phyloP scores from a whole-genome alignment of 139 green algal genomes.

The Tetraselmis striata region DNA sequence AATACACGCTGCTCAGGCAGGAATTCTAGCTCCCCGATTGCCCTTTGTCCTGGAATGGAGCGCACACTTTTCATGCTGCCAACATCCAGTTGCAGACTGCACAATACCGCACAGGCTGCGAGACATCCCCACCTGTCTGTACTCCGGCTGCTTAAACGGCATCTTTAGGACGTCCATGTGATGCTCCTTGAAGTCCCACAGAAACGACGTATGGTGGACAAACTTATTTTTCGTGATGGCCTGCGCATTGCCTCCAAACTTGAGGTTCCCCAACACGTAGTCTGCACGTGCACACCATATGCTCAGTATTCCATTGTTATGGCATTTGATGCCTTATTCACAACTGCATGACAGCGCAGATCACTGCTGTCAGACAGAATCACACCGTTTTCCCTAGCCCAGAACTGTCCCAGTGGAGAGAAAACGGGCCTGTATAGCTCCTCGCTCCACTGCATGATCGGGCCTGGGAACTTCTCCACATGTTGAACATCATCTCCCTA shows the following conservation, averaged over 20 bases:
- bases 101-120: background rate
- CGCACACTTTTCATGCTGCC: too few species aligned
- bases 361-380: background rate
- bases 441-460: constrained; percentile 89
- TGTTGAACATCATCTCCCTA: constrained; percentile 36
- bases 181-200: constrained; percentile 79
- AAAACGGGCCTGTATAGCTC: constrained; percentile 71
- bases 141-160: constrained; percentile 61
- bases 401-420: constrained; percentile 43
- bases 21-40: too few species aligned
- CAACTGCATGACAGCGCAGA: background rate
- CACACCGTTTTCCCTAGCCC: constrained; percentile 70
- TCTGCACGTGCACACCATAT: constrained; percentile 35
- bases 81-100: background rate
- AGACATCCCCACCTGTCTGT: constrained; percentile 66
- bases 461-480: constrained; percentile 68
- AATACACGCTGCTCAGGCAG: background rate
- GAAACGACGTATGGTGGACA: constrained; percentile 95
- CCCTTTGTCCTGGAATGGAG: too few species aligned
- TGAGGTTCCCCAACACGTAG: constrained; percentile 78
- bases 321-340: too few species aligned
- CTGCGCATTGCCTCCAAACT: constrained; percentile 98
- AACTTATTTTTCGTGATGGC: constrained; percentile 84
- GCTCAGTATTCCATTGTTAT: background rate
- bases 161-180: constrained; percentile 75